Evolutionary conservation across 2,329 filamentous ascomycete genomes (phyloP).

Genomic region (Fusarium palustre): DNA sequence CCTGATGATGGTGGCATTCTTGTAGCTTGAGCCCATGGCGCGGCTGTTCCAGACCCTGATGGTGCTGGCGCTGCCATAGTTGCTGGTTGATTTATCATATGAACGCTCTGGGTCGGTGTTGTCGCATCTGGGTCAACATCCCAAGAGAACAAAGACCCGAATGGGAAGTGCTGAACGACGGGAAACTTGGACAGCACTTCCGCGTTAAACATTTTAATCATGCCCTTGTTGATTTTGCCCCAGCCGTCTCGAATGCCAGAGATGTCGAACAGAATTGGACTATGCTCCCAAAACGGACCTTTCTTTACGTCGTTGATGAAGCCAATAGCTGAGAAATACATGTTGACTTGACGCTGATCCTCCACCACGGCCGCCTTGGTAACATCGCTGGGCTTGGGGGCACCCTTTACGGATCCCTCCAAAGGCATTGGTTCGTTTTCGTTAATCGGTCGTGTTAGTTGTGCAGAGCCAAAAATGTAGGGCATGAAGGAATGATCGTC

Average conservation of each 20-base stretch:
- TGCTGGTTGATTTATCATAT: conserved; percentile 68
- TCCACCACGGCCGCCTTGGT: conserved; percentile 73
- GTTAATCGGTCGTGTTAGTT: conserved; percentile 81
- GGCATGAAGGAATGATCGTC: conserved; percentile 96
- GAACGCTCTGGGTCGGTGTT: conserved; percentile 62
- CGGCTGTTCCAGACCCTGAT: conserved; percentile 53
- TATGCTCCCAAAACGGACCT: conserved; percentile 97
- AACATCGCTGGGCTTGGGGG: conserved; percentile 79
- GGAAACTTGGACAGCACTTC: conserved; percentile 97
- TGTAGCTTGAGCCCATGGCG: conserved; percentile 59
- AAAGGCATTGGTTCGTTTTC: conserved; percentile 72
- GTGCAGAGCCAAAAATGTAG: conserved; percentile 95
- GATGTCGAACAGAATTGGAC: conserved; percentile 92
- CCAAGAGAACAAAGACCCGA: conserved; percentile 85
- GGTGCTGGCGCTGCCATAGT: conserved; percentile 41
- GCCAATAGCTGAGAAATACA: conserved; percentile 96
- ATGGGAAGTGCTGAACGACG: conserved; percentile 95
- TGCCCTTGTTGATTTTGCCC: conserved; percentile 99
- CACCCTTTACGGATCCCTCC: conserved; percentile 79
- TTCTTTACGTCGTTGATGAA: conserved; percentile 98
- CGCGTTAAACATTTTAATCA: conserved; percentile 99
- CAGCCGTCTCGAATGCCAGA: conserved; percentile 92
- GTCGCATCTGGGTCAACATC: conserved; percentile 72
- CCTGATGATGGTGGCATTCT: conserved; percentile 53
- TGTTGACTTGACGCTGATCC: conserved; percentile 73